Evolutionary conservation across 2,329 filamentous ascomycete genomes (phyloP).

Genomic region (Pleoardoris graminearum): DNA sequence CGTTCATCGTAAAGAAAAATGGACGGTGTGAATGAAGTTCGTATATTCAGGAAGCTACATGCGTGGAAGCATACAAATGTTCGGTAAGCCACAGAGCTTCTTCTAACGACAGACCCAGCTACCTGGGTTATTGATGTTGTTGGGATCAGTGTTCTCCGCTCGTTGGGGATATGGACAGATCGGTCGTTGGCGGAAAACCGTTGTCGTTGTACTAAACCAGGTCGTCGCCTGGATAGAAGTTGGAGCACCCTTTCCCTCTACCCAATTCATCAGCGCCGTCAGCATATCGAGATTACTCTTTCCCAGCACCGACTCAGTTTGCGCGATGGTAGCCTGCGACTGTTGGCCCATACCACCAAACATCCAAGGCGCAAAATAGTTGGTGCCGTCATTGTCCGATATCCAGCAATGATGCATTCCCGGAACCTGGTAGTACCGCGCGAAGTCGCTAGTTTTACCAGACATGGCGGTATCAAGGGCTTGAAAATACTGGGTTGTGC

Average conservation of each 20-base stretch:
- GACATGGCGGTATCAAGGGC: not conserved
- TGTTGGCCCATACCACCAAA: not conserved
- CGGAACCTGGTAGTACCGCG: not conserved
- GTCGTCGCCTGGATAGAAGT: not conserved
- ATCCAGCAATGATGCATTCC: slow-evolving; percentile 3
- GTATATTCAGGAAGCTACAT: not conserved
- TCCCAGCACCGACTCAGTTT: not conserved
- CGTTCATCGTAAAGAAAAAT: too few species aligned
- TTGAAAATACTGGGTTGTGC: not conserved
- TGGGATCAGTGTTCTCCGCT: not conserved
- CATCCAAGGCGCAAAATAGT: not conserved
- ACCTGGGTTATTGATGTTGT: not conserved
- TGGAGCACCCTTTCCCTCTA: not conserved
- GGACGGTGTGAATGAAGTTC: too few species aligned
- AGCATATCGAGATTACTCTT: not conserved
- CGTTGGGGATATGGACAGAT: not conserved
- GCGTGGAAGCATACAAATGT: not conserved
- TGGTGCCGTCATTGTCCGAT: not conserved
- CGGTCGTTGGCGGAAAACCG: not conserved
- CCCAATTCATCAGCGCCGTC: not conserved
- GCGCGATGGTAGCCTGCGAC: not conserved
- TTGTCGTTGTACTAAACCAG: not conserved
- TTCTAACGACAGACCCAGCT: not conserved
- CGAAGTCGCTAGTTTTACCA: not conserved
- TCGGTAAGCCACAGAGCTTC: not conserved